A percentile compares a stretch with the other conserved stretches of the same genome.
These are phyloP conservation scores for Drechslera avenae DNA, from an alignment of 2,329 filamentous ascomycete species.

Conservation along the genomic window DNA sequence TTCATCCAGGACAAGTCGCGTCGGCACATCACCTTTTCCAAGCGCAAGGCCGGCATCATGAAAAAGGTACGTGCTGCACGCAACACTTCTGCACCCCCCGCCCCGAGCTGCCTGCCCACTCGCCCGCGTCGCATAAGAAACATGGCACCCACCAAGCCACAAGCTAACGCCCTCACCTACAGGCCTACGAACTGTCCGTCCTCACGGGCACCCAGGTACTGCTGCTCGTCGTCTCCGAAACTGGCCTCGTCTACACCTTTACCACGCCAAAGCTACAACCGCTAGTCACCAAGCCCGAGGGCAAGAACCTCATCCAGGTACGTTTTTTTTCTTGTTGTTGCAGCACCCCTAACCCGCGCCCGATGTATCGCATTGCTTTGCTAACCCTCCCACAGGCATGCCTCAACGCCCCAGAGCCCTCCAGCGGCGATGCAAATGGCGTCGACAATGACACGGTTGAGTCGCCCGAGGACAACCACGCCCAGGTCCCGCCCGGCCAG, in stretches of 20 bases:
- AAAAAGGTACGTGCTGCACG: slow-evolving; percentile 88
- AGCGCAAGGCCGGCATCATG: slow-evolving; percentile 99
- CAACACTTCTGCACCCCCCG: slow-evolving; percentile 11
- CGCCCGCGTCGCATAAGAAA: slow-evolving; percentile 40
- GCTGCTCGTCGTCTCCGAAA: slow-evolving; percentile 94
- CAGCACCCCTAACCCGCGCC: slow-evolving; percentile 1
- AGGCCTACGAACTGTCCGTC: slow-evolving; percentile 98
- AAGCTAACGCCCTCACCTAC: slow-evolving; percentile 30
- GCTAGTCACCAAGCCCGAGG: slow-evolving; percentile 95
- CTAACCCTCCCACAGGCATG: slow-evolving; percentile 73
- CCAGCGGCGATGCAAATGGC: slow-evolving; percentile 71
- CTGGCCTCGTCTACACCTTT: slow-evolving; percentile 96
- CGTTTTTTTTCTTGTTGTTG: too few relatives aligned
- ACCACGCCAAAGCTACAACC: slow-evolving; percentile 98
- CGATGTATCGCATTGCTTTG: slow-evolving; percentile 16
- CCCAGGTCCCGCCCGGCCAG: slow-evolving; percentile 76
- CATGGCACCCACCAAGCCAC: slow-evolving; percentile 19
- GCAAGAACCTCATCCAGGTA: slow-evolving; percentile 99
- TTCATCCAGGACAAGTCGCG: slow-evolving; percentile 99
- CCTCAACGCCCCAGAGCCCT: slow-evolving; percentile 91
- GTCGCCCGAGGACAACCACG: slow-evolving; percentile 87
- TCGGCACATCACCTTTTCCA: slow-evolving; percentile 98
- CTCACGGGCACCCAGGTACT: slow-evolving; percentile 97
- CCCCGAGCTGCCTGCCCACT: slow-evolving; percentile 22
- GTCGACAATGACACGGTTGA: slow-evolving; percentile 67